Base-by-base conservation (phyloP, 495 filamentous ascomycete genomes). In the Trichoderma erinaceum region DNA sequence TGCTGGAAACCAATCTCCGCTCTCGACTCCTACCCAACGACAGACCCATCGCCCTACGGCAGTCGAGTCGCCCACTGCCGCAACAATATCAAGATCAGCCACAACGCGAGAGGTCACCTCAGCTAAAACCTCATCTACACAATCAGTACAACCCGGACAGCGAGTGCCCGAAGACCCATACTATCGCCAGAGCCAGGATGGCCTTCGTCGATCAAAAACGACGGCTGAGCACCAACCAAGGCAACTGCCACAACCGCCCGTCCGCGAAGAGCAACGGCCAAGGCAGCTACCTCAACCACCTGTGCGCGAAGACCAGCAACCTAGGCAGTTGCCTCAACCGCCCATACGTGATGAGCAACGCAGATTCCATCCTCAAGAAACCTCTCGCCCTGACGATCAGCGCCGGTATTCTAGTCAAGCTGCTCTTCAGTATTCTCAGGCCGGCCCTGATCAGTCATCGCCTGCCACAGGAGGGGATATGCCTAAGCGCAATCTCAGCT, bases 401-500 rank as follows among this genome's bases (percentile, higher is more conserved):
- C 63, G 29, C 10, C 29, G n/a, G 4, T 58, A 58, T 18, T 13
- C 50, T 11, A 25, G 27, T 25, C 56, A 61, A 32, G 56, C 13
- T 4, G 27, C 25, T 61, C 25, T 25, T 32, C 56, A 32, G 25
- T 25, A 27, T 13, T 11, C 56, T 16, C 23, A 13, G 27, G 56
- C 56, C n/a, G 27, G 56, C n/a, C 27, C 29, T 18, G 56, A 61
- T 15, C 56, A 61, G 27, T 1, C 23, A 23, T 21, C 69, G 4
- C 44, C 64, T 18, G 68, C 38, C 61, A 70, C 76, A 43, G 70
- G 74, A 18, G 69, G 72, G 16, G 73, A 74, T 50, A 69, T 79
- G 41, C 79, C 80, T 58, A 77, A 80, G 71, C 77, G 81, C 64
- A 83, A 81, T 67, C 73, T 83, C 64, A 83, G 81, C 70, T 83